Conservation (phyloP, 2,329 filamentous ascomycete species). For the Diaporthe humulicola region DNA sequence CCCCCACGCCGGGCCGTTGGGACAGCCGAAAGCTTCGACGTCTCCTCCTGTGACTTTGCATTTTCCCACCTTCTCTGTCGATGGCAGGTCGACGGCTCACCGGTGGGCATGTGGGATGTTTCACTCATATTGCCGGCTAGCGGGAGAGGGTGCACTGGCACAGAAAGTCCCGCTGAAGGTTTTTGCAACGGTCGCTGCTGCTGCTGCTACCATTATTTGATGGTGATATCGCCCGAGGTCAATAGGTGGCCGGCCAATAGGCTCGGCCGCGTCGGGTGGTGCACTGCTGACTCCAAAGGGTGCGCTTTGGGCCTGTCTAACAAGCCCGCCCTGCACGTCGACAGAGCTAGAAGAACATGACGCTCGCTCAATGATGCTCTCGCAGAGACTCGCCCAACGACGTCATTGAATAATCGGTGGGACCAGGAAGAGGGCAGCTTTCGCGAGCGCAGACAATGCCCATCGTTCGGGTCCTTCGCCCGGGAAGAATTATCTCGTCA, state of each 20-base stretch:
- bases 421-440: not conserved
- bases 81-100: not conserved
- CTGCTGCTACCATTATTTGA: not conserved
- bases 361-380: not conserved
- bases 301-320: not conserved
- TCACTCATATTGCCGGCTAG: conserved; percentile 7
- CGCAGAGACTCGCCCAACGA: not conserved
- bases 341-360: not conserved
- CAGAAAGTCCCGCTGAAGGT: not conserved
- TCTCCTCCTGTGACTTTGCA: not conserved
- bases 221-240: not conserved
- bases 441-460: not conserved
- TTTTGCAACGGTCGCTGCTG: not conserved
- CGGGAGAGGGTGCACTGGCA: not conserved
- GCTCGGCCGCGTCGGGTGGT: not conserved
- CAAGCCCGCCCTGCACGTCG: not conserved
- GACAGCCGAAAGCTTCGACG: not conserved
- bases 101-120: conserved; percentile 4
- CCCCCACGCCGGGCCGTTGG: conserved; percentile 12
- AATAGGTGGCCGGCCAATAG: not conserved
- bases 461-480: not conserved
- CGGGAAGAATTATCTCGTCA: not conserved
- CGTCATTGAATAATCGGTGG: not conserved
- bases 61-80: not conserved
- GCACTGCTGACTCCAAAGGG: not conserved